Conservation (phyloP, 306 rosid genomes). For the Dalbergia oliveri region DNA sequence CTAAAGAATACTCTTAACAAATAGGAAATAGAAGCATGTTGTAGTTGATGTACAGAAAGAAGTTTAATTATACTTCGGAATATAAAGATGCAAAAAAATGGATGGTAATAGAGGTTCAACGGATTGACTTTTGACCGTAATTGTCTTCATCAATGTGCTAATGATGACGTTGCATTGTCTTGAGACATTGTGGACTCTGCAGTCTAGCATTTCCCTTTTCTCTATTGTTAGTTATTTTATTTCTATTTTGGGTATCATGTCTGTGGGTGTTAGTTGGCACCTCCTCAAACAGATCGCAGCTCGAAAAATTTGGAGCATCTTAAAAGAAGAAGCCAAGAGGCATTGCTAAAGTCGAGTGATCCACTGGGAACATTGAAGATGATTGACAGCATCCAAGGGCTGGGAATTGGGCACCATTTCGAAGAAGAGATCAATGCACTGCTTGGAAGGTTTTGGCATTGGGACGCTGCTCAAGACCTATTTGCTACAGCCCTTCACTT, state of each 20-base stretch:
- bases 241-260: not conserved
- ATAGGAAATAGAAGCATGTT: too few species aligned
- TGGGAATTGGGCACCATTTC: slow-evolving; percentile 51
- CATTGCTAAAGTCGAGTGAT: slow-evolving; percentile 23
- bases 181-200: too few species aligned
- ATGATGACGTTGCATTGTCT: too few species aligned
- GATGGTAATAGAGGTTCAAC: too few species aligned
- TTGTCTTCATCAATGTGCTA: too few species aligned
- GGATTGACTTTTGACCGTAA: too few species aligned
- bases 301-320: slow-evolving; percentile 23
- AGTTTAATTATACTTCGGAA: too few species aligned
- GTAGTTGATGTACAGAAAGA: too few species aligned
- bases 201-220: not conserved
- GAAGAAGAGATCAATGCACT: slow-evolving; percentile 38
- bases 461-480: slow-evolving; percentile 42
- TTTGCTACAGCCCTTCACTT: slow-evolving; percentile 54
- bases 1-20: too few species aligned
- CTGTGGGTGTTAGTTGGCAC: slow-evolving; percentile 22
- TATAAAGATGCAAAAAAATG: too few species aligned
- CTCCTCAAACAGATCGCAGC: not conserved
- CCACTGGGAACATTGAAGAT: slow-evolving; percentile 41
- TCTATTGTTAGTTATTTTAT: not conserved
- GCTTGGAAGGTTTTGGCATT: slow-evolving; percentile 7
- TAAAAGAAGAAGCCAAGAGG: slow-evolving; percentile 22
- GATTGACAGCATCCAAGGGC: slow-evolving; percentile 53